A percentile compares a stretch with the other conserved stretches of the same genome.
phyloP scores from a whole-genome alignment of 192 early-diverging fungal species.

The Dimargaris xerosporica region DNA sequence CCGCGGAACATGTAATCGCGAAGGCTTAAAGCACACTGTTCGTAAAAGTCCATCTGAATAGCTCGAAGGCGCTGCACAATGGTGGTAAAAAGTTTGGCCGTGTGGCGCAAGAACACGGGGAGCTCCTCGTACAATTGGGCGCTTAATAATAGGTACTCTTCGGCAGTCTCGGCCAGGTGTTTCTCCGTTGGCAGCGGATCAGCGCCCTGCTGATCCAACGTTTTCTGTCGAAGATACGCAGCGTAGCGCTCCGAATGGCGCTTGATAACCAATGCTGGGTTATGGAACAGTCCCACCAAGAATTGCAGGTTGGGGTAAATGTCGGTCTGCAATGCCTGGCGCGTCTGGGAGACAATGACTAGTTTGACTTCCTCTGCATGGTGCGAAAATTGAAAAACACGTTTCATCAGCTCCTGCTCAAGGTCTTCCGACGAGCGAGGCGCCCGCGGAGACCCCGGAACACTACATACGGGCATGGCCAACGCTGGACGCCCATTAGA shows the following conservation, averaged over 20 bases:
- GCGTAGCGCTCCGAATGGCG: neutral
- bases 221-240: neutral
- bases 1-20: neutral
- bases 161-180: neutral
- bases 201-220: constrained; percentile 1
- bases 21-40: neutral
- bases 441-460: too few relatives aligned
- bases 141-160: constrained; percentile 5
- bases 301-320: constrained; percentile 1
- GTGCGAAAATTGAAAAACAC: neutral
- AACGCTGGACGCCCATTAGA: neutral
- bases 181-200: constrained; percentile 2
- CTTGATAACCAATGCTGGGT: constrained; percentile 1
- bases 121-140: neutral
- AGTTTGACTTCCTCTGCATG: neutral
- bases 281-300: constrained; percentile 6
- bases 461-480: neutral
- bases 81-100: neutral
- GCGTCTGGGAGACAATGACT: neutral
- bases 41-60: constrained; percentile 4
- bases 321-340: neutral
- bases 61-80: neutral
- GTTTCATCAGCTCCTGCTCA: too few relatives aligned
- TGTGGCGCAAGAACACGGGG: neutral
- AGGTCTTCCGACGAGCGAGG: too few relatives aligned